A percentile compares a stretch with the other conserved stretches of the same genome.
phyloP scores from a whole-genome alignment of 2,329 filamentous ascomycete species.

The Pseudogymnoascus sp. region DNA sequence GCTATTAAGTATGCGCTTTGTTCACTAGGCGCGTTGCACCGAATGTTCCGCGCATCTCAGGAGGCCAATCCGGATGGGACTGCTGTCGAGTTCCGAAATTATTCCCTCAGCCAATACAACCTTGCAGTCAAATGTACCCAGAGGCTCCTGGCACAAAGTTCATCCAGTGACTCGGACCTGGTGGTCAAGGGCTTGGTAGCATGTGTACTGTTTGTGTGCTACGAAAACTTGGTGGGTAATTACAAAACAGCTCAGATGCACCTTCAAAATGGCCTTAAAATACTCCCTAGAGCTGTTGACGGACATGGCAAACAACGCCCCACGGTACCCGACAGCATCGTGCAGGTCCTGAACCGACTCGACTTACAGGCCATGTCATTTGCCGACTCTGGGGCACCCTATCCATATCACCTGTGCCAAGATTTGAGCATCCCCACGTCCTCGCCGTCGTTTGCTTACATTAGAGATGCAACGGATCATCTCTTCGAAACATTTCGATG shows the following conservation, averaged over 20 bases:
- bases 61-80: neutral
- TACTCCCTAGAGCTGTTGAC: constrained; percentile 8
- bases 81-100: neutral
- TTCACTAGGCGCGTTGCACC: constrained; percentile 16
- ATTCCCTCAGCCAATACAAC: constrained; percentile 15
- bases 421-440: neutral
- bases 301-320: neutral
- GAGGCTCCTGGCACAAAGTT: neutral
- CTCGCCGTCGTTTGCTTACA: neutral
- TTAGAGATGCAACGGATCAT: constrained; percentile 10
- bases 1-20: constrained; percentile 17
- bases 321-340: constrained; percentile 13
- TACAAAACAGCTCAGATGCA: constrained; percentile 11
- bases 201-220: constrained; percentile 19
- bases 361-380: constrained; percentile 12
- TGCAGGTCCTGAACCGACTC: constrained; percentile 13
- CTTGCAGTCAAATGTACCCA: constrained; percentile 14
- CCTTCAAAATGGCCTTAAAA: constrained; percentile 16
- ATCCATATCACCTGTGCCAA: neutral
- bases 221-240: constrained; percentile 16
- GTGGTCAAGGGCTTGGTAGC: constrained; percentile 11
- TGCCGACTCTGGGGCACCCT: neutral
- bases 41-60: neutral
- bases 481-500: constrained; percentile 12
- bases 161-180: neutral